Evolutionary conservation across 2,329 filamentous ascomycete species (phyloP), one percentile per base, ranked within the genome.

Genomic region (Cladosporium sp.): DNA sequence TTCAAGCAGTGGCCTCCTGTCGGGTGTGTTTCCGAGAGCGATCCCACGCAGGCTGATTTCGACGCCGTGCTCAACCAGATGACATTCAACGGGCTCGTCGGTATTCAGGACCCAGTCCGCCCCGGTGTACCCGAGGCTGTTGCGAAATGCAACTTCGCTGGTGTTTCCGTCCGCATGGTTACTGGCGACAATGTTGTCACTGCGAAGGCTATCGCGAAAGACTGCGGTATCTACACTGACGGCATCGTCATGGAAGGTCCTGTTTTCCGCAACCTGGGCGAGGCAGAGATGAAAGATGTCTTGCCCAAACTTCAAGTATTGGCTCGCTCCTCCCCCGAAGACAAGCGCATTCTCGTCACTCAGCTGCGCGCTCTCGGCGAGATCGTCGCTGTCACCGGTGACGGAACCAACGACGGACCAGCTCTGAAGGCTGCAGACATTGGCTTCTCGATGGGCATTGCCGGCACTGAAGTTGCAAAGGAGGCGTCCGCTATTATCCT

Each of bases 1-100:
- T 95, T 93, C 58, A 80, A 87, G 20, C 79, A 81, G 48, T 87
- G 90, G 90, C 90, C 90, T 18, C 89, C 89, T 3, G 77, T 79
- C 41, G 80, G 78, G 12, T 80, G 72, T 37, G 76, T 68, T 27
- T 66, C 76, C 27, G 80, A 85, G 54, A 83, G 86, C 53, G 82
- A 87, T 56, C 65, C 73, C 5, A 77, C 76, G 17, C 78, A 85
- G 52, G 83, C 80, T n/a, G 73, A 83, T 4, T 86, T 91, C 53
- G 79, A 83, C 12, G 79, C 82, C 53, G 66, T 91, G 1, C 86
- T 89, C 66, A 76, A 78, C 47, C 76, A 86, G 44, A 88, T 92
- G 80, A 83, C 79, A 4, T 87, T 89, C 71, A 70, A 89, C 57
- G 82, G 83, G 15, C 73, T 88, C 36, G 84, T 87, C 40, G 85